These are phyloP conservation scores for Calonectria hongkongensis DNA, from an alignment of 2,329 filamentous ascomycete species.

Conservation along the genomic window DNA sequence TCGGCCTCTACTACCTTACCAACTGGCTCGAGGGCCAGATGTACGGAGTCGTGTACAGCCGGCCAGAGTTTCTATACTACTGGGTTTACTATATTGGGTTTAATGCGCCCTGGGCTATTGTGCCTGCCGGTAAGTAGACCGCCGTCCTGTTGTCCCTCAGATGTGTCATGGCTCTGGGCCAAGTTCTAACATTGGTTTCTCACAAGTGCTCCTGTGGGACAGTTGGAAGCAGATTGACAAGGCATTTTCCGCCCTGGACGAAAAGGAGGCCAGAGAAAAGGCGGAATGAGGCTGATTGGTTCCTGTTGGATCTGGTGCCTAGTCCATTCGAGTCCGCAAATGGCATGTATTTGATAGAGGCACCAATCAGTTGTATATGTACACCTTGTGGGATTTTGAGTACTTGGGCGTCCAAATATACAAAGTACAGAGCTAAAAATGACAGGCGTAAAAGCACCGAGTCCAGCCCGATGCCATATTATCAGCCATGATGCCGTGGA, in stretches of 20 bases:
- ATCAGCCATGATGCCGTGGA: neutral
- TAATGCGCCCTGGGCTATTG: slow-evolving; percentile 76
- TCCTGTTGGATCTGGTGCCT: neutral
- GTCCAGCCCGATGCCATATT: neutral
- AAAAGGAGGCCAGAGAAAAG: slow-evolving; percentile 48
- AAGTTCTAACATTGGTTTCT: slow-evolving; percentile 40
- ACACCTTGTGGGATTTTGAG: neutral
- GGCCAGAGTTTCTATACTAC: slow-evolving; percentile 77
- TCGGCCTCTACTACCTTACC: slow-evolving; percentile 78
- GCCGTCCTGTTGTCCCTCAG: neutral
- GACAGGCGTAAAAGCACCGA: neutral
- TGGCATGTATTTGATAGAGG: neutral
- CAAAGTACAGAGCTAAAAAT: neutral
- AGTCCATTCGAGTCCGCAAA: neutral
- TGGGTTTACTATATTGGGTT: slow-evolving; percentile 79
- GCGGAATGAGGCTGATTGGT: slow-evolving; percentile 39
- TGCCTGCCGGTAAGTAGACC: slow-evolving; percentile 70
- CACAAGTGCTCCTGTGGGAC: slow-evolving; percentile 57
- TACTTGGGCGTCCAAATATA: neutral
- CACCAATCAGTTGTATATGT: neutral
- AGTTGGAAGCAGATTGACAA: slow-evolving; percentile 54
- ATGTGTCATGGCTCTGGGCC: neutral
- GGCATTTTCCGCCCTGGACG: slow-evolving; percentile 55
- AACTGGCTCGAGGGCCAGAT: slow-evolving; percentile 69
- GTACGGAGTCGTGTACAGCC: slow-evolving; percentile 69